These are phyloP conservation scores for Ormosia emarginata DNA, from an alignment of 306 rosid genomes.

Conservation along the genomic window DNA sequence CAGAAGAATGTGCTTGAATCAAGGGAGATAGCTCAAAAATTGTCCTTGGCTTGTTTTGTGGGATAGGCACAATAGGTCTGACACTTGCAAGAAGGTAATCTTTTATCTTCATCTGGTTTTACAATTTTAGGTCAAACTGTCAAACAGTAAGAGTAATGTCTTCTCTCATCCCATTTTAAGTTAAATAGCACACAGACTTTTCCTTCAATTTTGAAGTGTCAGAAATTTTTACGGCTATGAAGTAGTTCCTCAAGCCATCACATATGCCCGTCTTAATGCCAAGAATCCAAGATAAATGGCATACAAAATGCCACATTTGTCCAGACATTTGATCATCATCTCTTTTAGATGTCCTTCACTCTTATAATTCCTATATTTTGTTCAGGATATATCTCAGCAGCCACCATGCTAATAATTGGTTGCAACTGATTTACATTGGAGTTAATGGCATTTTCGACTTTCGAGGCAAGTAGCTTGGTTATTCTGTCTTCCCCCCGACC, in stretches of 20 bases:
- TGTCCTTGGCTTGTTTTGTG: conserved; percentile 97
- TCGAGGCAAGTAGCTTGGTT: conserved; percentile 52
- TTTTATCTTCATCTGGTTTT: conserved; percentile 8
- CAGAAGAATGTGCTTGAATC: conserved; percentile 78
- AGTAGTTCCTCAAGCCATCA: conserved; percentile 85
- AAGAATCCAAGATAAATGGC: conserved; percentile 60
- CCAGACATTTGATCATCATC: conserved; percentile 25
- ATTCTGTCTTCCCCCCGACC: no score
- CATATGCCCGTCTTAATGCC: conserved; percentile 83
- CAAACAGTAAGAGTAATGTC: background rate
- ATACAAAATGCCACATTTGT: conserved; percentile 84
- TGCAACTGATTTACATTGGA: conserved; percentile 88
- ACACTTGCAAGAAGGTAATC: conserved; percentile 81
- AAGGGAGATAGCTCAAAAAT: conserved; percentile 82
- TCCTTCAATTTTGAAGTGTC: conserved; percentile 46
- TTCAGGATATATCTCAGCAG: conserved; percentile 97
- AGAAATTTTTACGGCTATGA: conserved; percentile 88
- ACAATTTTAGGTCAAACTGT: background rate
- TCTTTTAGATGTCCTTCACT: background rate
- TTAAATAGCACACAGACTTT: background rate
- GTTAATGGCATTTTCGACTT: conserved; percentile 97
- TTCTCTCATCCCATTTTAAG: background rate
- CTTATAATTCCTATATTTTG: conserved; percentile 8
- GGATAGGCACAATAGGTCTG: conserved; percentile 95
- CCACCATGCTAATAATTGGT: conserved; percentile 98